Percentiles rank a stretch among this genome's conserved stretches.
Conservation (phyloP, 129 eudicot species). For the Chrysanthemum makinoi region DNA sequence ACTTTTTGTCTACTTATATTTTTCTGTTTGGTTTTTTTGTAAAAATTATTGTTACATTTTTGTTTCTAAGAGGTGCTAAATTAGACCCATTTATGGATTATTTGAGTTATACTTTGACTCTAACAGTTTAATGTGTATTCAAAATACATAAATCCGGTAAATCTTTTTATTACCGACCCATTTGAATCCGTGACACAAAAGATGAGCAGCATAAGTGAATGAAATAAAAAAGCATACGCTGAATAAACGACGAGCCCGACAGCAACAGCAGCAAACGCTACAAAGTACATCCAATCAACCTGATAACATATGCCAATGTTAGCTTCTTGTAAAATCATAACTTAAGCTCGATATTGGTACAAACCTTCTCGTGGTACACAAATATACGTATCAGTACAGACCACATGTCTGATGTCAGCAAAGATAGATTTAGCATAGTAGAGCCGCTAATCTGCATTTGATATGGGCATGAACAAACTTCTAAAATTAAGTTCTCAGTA, state of each 20-base stretch:
- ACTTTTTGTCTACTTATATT: background rate
- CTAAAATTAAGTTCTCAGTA: background rate
- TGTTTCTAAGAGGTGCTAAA: background rate
- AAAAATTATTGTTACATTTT: background rate
- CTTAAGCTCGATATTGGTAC: conserved; percentile 18
- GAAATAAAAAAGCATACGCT: conserved; percentile 40
- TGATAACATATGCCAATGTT: conserved; percentile 27
- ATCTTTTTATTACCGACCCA: background rate
- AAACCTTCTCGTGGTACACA: conserved; percentile 81
- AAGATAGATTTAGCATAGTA: conserved; percentile 79
- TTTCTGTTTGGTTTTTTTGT: background rate
- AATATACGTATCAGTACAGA: conserved; percentile 81
- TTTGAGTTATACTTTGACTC: background rate
- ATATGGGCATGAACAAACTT: conserved; percentile 10
- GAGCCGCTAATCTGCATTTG: conserved; percentile 78
- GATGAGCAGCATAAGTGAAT: background rate
- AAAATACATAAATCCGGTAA: background rate
- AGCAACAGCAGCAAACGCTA: conserved; percentile 76
- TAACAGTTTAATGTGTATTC: background rate
- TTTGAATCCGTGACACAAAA: background rate
- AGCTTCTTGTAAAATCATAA: conserved; percentile 4
- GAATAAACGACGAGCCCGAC: conserved; percentile 80
- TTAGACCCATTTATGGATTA: background rate
- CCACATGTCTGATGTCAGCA: conserved; percentile 97
- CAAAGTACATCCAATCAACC: conserved; percentile 92